phyloP scores from a whole-genome alignment of 2,329 filamentous ascomycete genomes.

The Parastagonospora avenae region DNA sequence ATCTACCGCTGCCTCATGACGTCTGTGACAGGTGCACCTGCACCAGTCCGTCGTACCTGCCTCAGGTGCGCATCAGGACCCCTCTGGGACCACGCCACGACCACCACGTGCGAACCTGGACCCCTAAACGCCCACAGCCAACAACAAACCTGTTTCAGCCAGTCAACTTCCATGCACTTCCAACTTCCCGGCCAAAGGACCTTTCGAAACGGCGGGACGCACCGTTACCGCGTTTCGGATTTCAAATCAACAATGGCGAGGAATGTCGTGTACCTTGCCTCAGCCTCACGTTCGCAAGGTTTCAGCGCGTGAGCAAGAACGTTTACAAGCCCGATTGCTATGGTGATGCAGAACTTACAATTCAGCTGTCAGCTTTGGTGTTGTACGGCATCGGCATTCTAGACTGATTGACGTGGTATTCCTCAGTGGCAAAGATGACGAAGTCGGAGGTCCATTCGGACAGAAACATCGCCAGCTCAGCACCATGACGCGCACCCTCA shows the following conservation, averaged over 20 bases:
- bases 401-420: no score
- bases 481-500: no score
- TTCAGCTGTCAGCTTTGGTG: not conserved
- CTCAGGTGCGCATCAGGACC: not conserved
- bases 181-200: not conserved
- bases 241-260: not conserved
- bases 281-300: slow-evolving; percentile 1
- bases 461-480: no score
- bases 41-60: slow-evolving; percentile 1
- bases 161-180: not conserved
- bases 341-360: not conserved
- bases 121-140: not conserved
- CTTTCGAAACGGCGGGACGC: not conserved
- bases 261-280: slow-evolving; percentile 1
- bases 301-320: not conserved
- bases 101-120: slow-evolving; percentile 1
- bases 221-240: slow-evolving; percentile 1
- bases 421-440: no score
- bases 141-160: not conserved
- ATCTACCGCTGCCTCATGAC: not conserved
- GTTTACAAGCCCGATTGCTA: no score
- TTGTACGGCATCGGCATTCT: no score
- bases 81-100: not conserved
- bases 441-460: no score
- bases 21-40: not conserved